Evolutionary conservation across 257 asterid species (phyloP), one percentile per base, ranked within the genome.

Genomic region (Hygrophila difformis): DNA sequence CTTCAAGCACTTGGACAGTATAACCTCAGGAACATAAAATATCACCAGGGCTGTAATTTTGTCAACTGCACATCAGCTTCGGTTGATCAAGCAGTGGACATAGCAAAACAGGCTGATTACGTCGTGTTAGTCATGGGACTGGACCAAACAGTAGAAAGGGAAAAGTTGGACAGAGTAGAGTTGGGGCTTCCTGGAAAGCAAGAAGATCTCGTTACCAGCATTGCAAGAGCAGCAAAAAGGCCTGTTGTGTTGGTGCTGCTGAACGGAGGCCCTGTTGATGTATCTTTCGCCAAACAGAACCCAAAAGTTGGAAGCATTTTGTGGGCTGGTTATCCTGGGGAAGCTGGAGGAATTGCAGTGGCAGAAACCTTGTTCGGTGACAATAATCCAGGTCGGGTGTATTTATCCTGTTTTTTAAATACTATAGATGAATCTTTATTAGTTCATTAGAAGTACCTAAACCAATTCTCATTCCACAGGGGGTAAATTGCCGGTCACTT

Each of bases 291-390:
- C 3, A 82, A 70, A 58, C 26, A 39, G 3, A 51, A 78, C 33
- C 56, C 71, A 0, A 78, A 73, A 22, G 62, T 82, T 4, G 78
- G 79, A 56, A 63, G 86, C 69, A 78, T 82, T 39, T 38, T 82
- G 57, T 82, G 94, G 94, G 84, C 73, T 23, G 83, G 89, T 34
- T 78, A 75, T 62, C 94, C 89, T 0, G 89, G 89, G 28, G 94
- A 82, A 61, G 74, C 72, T 3, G 93, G 94, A 52, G 94, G 86
- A 13, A 49, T 55, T 12, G 89, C 89, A 17, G 34, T 76, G 5
- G 83, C 84, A 17, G 64, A 73, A 39, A 76, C 72, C 19, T 40
- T 78, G 42, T 73, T 66, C 6, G 84, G 94, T 11, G 79, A 75
- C 37, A 55, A 78, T 38, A 82, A 82, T 50, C 86, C 89, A 66